Evolutionary conservation across 1,284 basidiomycete genomes (phyloP).

Genomic region (Pseudozyma sp.): DNA sequence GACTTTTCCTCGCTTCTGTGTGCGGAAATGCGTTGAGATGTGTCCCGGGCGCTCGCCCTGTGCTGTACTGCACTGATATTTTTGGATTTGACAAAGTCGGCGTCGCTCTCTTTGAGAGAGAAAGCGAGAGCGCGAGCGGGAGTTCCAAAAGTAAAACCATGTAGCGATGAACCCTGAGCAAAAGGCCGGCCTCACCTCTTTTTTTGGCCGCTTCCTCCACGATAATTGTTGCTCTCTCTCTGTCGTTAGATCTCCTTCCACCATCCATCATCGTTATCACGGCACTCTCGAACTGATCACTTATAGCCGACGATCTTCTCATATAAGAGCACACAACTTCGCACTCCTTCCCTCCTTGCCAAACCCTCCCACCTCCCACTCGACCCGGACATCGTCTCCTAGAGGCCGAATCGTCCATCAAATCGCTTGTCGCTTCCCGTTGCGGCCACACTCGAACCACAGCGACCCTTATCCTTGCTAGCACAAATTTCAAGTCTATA

Average conservation of each 20-base stretch:
- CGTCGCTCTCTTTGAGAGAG: not conserved
- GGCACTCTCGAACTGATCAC: not conserved
- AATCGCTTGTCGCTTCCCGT: not conserved
- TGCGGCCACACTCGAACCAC: not conserved
- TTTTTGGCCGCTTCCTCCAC: not conserved
- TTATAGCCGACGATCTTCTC: too few species aligned
- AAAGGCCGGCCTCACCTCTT: not conserved
- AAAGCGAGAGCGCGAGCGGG: not conserved
- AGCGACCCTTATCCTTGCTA: not conserved
- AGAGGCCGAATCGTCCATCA: not conserved
- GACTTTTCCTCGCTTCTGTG: not conserved
- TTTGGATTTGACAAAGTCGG: not conserved
- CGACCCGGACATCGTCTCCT: not conserved
- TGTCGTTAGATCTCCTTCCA: not conserved
- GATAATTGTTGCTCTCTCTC: not conserved
- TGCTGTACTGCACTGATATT: not conserved
- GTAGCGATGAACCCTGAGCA: slow-evolving; percentile 18
- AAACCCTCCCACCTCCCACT: not conserved
- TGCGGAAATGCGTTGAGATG: not conserved
- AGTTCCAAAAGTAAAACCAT: not conserved
- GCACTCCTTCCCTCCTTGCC: not conserved
- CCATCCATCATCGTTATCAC: not conserved
- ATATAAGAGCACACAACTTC: not conserved
- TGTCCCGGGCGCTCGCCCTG: slow-evolving; percentile 3
- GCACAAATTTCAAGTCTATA: not conserved